These are phyloP conservation scores for Multifurca ochricompacta DNA, from an alignment of 768 basidiomycete species.

Conservation along the genomic window DNA sequence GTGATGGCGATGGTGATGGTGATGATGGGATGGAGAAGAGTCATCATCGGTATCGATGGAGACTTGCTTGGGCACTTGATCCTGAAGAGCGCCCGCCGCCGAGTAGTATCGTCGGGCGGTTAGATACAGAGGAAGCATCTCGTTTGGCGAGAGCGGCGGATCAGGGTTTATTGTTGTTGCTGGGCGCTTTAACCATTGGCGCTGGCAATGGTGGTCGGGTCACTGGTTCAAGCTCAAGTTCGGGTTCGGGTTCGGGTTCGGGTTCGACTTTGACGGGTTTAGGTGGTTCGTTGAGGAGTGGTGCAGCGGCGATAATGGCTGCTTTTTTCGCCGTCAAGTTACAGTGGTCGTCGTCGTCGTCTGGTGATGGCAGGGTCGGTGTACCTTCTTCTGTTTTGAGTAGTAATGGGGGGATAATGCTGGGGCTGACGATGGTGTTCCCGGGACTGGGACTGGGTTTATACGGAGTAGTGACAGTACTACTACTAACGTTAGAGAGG, in stretches of 20 bases:
- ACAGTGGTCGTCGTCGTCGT: not conserved
- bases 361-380: not conserved
- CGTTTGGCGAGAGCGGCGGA: slow-evolving; percentile 66
- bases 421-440: no score
- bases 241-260: no score
- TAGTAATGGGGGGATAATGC: no score
- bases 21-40: no score
- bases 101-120: slow-evolving; percentile 76
- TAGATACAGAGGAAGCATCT: slow-evolving; percentile 76
- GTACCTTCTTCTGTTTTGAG: not conserved
- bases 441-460: no score
- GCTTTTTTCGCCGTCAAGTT: not conserved
- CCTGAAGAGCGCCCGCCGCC: no score
- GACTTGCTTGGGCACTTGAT: slow-evolving; percentile 84
- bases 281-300: not conserved
- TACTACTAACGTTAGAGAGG: no score
- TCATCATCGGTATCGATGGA: no score
- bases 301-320: not conserved
- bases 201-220: not conserved
- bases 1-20: slow-evolving; percentile 22
- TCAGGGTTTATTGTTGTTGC: slow-evolving; percentile 24
- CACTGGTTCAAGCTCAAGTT: not conserved
- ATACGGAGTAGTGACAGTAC: no score
- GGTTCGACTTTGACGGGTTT: not conserved
- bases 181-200: not conserved